These are phyloP conservation scores for Sclerospora graminicola DNA, from an alignment of 352 stramenopile genomes.

Conservation along the genomic window DNA sequence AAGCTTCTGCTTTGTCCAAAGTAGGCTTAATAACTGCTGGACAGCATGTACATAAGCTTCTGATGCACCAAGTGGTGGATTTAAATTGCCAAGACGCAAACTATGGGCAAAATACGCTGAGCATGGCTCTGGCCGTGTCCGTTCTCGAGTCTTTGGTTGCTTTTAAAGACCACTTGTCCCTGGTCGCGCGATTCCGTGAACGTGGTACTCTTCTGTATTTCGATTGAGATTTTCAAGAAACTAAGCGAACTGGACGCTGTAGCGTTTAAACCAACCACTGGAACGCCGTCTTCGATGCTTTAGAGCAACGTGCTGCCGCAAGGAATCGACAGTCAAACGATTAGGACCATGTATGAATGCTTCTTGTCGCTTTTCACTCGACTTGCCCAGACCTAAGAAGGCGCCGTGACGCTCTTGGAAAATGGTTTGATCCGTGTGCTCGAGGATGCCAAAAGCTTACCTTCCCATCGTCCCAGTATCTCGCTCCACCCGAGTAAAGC, in stretches of 20 bases:
- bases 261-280: slow-evolving; percentile 35
- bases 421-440: slow-evolving; percentile 65
- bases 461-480: slow-evolving; percentile 58
- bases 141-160: slow-evolving; percentile 55
- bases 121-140: no score
- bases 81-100: slow-evolving; percentile 65
- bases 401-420: slow-evolving; percentile 54
- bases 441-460: slow-evolving; percentile 42
- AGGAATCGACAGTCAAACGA: slow-evolving; percentile 50
- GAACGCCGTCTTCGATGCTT: slow-evolving; percentile 19
- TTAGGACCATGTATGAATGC: slow-evolving; percentile 75
- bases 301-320: slow-evolving; percentile 32
- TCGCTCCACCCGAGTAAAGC: slow-evolving; percentile 28
- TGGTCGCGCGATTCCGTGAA: slow-evolving; percentile 54
- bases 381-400: slow-evolving; percentile 50
- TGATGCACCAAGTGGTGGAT: slow-evolving; percentile 54
- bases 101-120: slow-evolving; percentile 68
- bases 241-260: no score
- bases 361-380: no score
- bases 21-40: slow-evolving; percentile 6
- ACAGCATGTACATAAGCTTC: slow-evolving; percentile 22
- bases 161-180: slow-evolving; percentile 31
- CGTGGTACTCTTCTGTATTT: slow-evolving; percentile 75
- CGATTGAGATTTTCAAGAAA: no score
- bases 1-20: slow-evolving; percentile 10